Conservation (phyloP, 2,329 filamentous ascomycete species). For the Periconia digitata region DNA sequence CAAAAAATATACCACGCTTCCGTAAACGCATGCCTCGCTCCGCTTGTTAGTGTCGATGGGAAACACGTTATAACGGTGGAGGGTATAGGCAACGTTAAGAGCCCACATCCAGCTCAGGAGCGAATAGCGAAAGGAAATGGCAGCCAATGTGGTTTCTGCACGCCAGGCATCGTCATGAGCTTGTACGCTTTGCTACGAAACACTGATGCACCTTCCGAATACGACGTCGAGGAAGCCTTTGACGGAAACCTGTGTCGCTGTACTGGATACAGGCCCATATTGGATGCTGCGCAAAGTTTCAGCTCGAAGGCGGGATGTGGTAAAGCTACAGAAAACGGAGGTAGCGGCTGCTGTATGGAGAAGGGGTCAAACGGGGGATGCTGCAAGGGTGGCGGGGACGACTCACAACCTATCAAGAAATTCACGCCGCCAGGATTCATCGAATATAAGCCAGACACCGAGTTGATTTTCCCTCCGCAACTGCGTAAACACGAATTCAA, state of each 20-base stretch:
- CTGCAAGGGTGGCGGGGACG: slow-evolving; percentile 43
- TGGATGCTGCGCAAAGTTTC: slow-evolving; percentile 93
- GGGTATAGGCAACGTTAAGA: slow-evolving; percentile 86
- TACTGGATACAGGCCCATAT: slow-evolving; percentile 90
- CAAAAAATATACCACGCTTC: slow-evolving; percentile 93
- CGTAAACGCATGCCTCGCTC: slow-evolving; percentile 93
- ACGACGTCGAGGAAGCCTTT: slow-evolving; percentile 92
- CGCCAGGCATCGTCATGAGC: slow-evolving; percentile 96
- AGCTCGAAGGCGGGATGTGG: slow-evolving; percentile 60
- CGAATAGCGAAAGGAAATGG: slow-evolving; percentile 88
- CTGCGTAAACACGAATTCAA: slow-evolving; percentile 81
- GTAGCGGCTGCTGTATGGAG: slow-evolving; percentile 72
- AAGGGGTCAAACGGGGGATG: slow-evolving; percentile 46
- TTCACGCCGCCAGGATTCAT: slow-evolving; percentile 92
- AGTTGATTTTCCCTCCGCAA: slow-evolving; percentile 89
- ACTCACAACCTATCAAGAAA: slow-evolving; percentile 52
- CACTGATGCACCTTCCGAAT: slow-evolving; percentile 72
- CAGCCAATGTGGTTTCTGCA: slow-evolving; percentile 94
- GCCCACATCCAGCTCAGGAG: slow-evolving; percentile 87
- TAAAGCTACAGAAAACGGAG: slow-evolving; percentile 60
- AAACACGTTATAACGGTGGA: slow-evolving; percentile 99
- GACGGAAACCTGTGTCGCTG: slow-evolving; percentile 96
- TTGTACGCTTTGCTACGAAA: slow-evolving; percentile 91
- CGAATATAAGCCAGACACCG: slow-evolving; percentile 88
- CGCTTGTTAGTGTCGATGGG: slow-evolving; percentile 88